Evolutionary conservation across 2,329 filamentous ascomycete species (phyloP).

Genomic region (Talaromyces sp.): DNA sequence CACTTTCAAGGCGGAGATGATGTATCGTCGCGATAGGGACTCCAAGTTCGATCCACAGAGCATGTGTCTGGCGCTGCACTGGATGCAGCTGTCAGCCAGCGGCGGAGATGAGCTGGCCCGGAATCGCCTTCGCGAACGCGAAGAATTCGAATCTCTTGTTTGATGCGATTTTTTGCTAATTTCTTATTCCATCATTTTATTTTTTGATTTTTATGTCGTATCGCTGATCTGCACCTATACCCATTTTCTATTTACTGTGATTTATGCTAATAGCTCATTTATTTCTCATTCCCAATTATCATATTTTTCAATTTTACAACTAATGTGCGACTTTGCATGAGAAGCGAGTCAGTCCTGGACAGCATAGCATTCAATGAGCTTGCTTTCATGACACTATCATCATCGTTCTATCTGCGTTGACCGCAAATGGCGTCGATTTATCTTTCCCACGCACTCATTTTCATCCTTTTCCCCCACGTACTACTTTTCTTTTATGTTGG

Average conservation of each 20-base stretch:
- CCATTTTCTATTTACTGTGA: constrained; percentile 12
- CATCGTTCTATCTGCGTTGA: constrained; percentile 5
- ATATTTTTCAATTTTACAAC: neutral
- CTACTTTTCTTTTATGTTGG: neutral
- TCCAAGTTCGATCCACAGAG: constrained; percentile 75
- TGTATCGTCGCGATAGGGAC: constrained; percentile 63
- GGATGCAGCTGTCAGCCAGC: constrained; percentile 86
- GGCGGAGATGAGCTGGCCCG: constrained; percentile 84
- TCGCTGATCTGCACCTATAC: constrained; percentile 17
- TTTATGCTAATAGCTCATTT: neutral
- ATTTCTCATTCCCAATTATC: neutral
- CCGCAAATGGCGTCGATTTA: neutral
- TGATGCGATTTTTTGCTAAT: constrained; percentile 27
- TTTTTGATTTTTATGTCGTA: constrained; percentile 13
- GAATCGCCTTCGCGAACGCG: constrained; percentile 72
- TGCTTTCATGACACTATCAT: neutral
- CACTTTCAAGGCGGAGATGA: constrained; percentile 84
- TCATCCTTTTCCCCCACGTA: neutral
- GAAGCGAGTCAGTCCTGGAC: constrained; percentile 3
- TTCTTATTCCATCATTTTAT: constrained; percentile 14
- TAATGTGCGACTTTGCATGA: constrained; percentile 6
- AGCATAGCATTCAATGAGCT: neutral
- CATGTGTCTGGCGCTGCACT: constrained; percentile 93
- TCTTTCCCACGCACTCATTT: neutral
- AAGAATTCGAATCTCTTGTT: constrained; percentile 59